These are phyloP conservation scores for Metschnikowia kofuensis DNA, from an alignment of 805 yeast genomes.

Conservation along the genomic window DNA sequence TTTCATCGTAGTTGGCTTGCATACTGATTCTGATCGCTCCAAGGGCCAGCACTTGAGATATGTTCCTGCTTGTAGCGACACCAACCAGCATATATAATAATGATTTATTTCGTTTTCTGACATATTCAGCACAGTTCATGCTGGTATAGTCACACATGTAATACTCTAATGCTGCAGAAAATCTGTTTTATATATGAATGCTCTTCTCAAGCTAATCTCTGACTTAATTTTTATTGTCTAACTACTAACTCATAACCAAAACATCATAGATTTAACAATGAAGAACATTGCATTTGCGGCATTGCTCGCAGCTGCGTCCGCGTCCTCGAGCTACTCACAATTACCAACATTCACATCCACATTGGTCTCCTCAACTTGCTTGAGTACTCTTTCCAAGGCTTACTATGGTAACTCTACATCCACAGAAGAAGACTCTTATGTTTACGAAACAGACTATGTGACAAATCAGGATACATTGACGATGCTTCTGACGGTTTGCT, in stretches of 20 bases:
- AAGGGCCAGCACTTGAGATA: not conserved
- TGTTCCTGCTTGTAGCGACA: not conserved
- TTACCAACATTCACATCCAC: constrained; percentile 18
- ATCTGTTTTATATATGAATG: not conserved
- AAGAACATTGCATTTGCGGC: constrained; percentile 7
- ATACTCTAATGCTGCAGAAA: not conserved
- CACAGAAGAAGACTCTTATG: constrained; percentile 5
- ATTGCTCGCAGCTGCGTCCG: constrained; percentile 8
- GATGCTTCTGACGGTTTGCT: constrained; percentile 29
- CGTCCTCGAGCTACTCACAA: constrained; percentile 7
- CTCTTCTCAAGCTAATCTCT: not conserved
- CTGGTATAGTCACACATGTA: not conserved
- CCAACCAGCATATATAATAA: not conserved
- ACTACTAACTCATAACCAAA: not conserved
- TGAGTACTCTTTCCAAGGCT: constrained; percentile 4
- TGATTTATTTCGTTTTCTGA: not conserved
- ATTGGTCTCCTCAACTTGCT: constrained; percentile 15
- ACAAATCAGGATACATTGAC: constrained; percentile 15
- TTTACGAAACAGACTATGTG: constrained; percentile 14
- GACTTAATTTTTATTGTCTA: not conserved
- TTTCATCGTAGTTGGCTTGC: too few relatives aligned
- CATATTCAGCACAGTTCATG: not conserved
- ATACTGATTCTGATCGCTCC: not conserved
- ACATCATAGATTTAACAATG: constrained; percentile 8
- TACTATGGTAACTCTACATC: constrained; percentile 13